Percentiles rank a stretch among this genome's conserved stretches.
Conservation (phyloP, 1,284 basidiomycete genomes). For the Moesziomyces sp. region DNA sequence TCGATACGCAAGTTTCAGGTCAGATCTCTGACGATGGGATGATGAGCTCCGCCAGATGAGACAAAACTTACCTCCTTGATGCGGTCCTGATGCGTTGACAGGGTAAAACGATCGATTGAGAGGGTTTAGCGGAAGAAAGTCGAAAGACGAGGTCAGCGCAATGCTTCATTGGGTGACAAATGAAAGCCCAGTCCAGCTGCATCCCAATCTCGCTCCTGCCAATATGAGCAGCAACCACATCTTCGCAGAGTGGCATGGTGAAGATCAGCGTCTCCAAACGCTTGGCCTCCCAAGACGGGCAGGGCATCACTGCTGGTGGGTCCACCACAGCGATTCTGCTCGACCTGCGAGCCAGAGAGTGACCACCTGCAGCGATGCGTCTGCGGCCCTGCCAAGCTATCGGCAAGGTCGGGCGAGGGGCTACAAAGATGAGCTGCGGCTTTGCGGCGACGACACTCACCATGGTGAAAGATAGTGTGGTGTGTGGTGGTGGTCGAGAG, state of each 20-base stretch:
- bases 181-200: too few species aligned
- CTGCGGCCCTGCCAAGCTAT: too few species aligned
- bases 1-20: background rate
- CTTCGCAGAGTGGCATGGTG: too few species aligned
- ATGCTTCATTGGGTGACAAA: too few species aligned
- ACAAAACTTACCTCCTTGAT: slow-evolving; percentile 71
- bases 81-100: slow-evolving; percentile 70
- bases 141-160: too few species aligned
- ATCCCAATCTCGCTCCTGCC: too few species aligned
- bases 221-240: too few species aligned
- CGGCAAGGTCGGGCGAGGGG: background rate
- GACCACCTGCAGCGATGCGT: background rate
- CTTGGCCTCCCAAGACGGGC: too few species aligned
- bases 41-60: background rate
- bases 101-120: background rate
- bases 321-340: too few species aligned
- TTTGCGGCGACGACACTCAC: slow-evolving; percentile 16
- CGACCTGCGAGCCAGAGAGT: too few species aligned
- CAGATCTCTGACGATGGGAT: background rate
- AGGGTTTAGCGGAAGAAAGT: background rate
- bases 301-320: too few species aligned
- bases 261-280: too few species aligned
- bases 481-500: slow-evolving; percentile 13
- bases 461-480: slow-evolving; percentile 29
- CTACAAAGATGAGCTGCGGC: background rate